Base-by-base conservation (phyloP, 129 eudicot species). In the Chrysanthemum seticuspe region DNA sequence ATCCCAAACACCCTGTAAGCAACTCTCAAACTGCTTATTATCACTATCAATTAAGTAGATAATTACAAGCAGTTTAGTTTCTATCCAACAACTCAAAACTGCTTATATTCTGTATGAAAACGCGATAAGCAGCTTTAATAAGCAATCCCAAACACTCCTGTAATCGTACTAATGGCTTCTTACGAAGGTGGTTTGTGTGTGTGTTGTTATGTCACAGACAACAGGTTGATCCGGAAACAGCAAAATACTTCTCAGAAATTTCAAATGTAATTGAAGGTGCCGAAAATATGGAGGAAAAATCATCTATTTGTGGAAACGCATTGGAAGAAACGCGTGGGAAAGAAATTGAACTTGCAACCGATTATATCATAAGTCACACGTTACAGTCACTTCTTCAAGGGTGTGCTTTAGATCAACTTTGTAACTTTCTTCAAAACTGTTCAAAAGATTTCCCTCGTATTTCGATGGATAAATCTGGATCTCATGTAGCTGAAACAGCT, bases 401-500 rank as follows among this genome's bases (percentile, higher is more conserved):
- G 58, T 94, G 99, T 85, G 83, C 82, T 36, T 68, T 81, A 67
- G 87, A 90, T 62, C 85, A 81, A 51, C 91, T 94, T 67, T 90
- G 97, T 79, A 74, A 68, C 62, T 94, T 94, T 74, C 92, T 94
- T 44, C 87, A 80, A 29, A 85, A 81, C 72, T 85, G 89, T 78
- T 81, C 91, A 31, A 78, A 83, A 68, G 84, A 81, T n/a, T 90
- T 88, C 52, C 75, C 87, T 34, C 87, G 76, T 18, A 94, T 94
- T 76, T 70, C 97, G 10, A 88, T 81, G 86, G 97, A 94, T 77
- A 84, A 78, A 78, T 86, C 93, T 47, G 99, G 99, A 81, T 94
- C 99, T 58, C 99, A 94, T 90, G 99, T 94, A 18, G 99, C 96
- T 50, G 97, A 94, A 82, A 86, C 99, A 14, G 97, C 99, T 69